Evolutionary conservation across 352 stramenopile species (phyloP).

Genomic region (Phytophthora pluvialis): DNA sequence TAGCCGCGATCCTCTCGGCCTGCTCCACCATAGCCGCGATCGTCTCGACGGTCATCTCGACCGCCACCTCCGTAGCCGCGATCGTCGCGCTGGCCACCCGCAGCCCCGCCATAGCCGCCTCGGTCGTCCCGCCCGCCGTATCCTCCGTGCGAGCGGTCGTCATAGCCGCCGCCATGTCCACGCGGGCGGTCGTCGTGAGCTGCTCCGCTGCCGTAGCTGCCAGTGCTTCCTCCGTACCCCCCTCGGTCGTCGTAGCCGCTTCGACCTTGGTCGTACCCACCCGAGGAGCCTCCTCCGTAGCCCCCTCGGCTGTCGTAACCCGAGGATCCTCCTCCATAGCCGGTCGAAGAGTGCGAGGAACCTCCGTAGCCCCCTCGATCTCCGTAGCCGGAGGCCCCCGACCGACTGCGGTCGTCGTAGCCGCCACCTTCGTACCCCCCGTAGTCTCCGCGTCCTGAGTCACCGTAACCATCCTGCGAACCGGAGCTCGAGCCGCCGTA

Average conservation of each 20-base stretch:
- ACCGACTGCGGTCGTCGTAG: slow-evolving; percentile 16
- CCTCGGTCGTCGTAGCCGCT: slow-evolving; percentile 3
- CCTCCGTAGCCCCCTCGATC: slow-evolving; percentile 12
- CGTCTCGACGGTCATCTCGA: neutral
- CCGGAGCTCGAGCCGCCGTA: slow-evolving; percentile 6
- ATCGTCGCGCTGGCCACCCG: slow-evolving; percentile 12
- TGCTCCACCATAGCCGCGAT: slow-evolving; percentile 8
- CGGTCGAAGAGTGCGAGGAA: slow-evolving; percentile 2
- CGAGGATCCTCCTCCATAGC: slow-evolving; percentile 3
- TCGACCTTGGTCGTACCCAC: slow-evolving; percentile 26
- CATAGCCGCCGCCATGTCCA: slow-evolving; percentile 30
- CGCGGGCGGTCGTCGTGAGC: neutral
- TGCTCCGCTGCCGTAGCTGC: slow-evolving; percentile 8
- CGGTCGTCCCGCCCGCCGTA: slow-evolving; percentile 24
- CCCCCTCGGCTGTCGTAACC: slow-evolving; percentile 25
- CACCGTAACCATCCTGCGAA: neutral
- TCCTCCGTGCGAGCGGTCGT: slow-evolving; percentile 36
- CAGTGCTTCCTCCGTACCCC: slow-evolving; percentile 9
- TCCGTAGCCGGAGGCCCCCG: slow-evolving; percentile 2
- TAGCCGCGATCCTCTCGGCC: slow-evolving; percentile 23
- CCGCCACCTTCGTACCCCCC: slow-evolving; percentile 18
- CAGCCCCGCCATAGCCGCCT: slow-evolving; percentile 18
- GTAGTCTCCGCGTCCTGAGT: neutral
- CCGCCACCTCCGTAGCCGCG: slow-evolving; percentile 13
- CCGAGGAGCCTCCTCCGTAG: slow-evolving; percentile 12